These are phyloP conservation scores for Acrocalymma vagum DNA, from an alignment of 2,329 filamentous ascomycete species.

Conservation along the genomic window DNA sequence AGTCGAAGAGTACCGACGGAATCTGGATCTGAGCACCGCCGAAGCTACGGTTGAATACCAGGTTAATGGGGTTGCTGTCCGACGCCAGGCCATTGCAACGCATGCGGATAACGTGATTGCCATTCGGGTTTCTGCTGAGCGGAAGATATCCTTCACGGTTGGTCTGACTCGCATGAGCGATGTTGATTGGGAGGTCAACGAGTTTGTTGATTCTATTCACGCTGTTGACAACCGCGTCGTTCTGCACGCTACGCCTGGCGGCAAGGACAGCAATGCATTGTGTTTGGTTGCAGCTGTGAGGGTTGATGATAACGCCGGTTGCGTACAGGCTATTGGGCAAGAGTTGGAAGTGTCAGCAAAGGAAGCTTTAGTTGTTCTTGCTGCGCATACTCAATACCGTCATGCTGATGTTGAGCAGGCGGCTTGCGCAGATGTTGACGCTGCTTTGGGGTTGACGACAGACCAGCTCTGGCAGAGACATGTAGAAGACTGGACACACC, in stretches of 20 bases:
- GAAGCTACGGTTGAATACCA: slow-evolving; percentile 50
- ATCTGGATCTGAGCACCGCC: slow-evolving; percentile 50
- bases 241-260: slow-evolving; percentile 19
- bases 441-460: slow-evolving; percentile 24
- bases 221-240: slow-evolving; percentile 21
- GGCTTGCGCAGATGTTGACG: slow-evolving; percentile 31
- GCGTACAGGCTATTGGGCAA: slow-evolving; percentile 7
- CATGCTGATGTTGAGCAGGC: slow-evolving; percentile 30
- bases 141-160: slow-evolving; percentile 22
- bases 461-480: slow-evolving; percentile 38
- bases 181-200: slow-evolving; percentile 54
- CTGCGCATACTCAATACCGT: slow-evolving; percentile 53
- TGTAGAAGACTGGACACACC: slow-evolving; percentile 37
- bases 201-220: slow-evolving; percentile 53
- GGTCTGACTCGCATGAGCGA: slow-evolving; percentile 52
- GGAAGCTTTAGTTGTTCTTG: slow-evolving; percentile 47
- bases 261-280: slow-evolving; percentile 16
- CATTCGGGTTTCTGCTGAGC: slow-evolving; percentile 36
- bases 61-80: slow-evolving; percentile 38
- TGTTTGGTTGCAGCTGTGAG: slow-evolving; percentile 12
- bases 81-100: slow-evolving; percentile 53
- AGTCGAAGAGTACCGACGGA: slow-evolving; percentile 45
- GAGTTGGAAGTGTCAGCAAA: slow-evolving; percentile 49
- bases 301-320: slow-evolving; percentile 4
- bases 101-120: slow-evolving; percentile 53